Evolutionary conservation across 495 filamentous ascomycete species (phyloP).

Genomic region (Astrothelium subdiscretum): DNA sequence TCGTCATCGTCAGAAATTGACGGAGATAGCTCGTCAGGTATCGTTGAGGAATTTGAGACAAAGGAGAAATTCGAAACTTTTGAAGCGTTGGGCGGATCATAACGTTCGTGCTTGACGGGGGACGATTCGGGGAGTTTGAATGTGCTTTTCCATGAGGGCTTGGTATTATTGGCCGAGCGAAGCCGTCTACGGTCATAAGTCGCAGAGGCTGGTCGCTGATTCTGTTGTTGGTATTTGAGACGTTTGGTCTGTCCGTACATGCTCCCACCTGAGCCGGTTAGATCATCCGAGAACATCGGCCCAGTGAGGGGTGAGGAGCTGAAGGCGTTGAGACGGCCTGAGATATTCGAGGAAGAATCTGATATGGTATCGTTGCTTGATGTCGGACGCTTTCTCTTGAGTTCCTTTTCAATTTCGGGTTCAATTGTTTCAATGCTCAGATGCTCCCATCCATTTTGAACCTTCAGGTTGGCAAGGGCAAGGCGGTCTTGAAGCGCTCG

Average conservation of each 20-base stretch:
- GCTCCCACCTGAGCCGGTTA: conserved; percentile 38
- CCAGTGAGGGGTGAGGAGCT: conserved; percentile 53
- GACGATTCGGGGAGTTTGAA: conserved; percentile 73
- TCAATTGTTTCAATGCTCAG: conserved; percentile 64
- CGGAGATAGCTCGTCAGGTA: conserved; percentile 45
- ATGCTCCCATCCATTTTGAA: conserved; percentile 78
- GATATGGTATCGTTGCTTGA: conserved; percentile 57
- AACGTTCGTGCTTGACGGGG: conserved; percentile 54
- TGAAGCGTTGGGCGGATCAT: conserved; percentile 51
- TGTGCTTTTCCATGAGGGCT: conserved; percentile 58
- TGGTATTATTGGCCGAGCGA: conserved; percentile 53
- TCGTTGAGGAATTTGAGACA: conserved; percentile 56
- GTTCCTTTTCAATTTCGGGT: conserved; percentile 58
- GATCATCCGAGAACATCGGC: conserved; percentile 57
- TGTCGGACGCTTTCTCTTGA: conserved; percentile 49
- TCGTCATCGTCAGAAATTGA: conserved; percentile 71
- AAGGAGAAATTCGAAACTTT: conserved; percentile 56
- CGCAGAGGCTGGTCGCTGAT: conserved; percentile 31
- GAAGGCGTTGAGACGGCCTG: conserved; percentile 41
- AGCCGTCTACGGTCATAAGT: conserved; percentile 50
- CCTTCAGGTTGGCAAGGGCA: conserved; percentile 91
- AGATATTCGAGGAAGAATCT: conserved; percentile 69
- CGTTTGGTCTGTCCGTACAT: conserved; percentile 31
- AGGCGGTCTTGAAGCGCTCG: conserved; percentile 82
- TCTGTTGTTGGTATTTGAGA: conserved; percentile 35